These are phyloP conservation scores for Kwoniella mangroviensis DNA, from an alignment of 768 basidiomycete species.

Conservation along the genomic window DNA sequence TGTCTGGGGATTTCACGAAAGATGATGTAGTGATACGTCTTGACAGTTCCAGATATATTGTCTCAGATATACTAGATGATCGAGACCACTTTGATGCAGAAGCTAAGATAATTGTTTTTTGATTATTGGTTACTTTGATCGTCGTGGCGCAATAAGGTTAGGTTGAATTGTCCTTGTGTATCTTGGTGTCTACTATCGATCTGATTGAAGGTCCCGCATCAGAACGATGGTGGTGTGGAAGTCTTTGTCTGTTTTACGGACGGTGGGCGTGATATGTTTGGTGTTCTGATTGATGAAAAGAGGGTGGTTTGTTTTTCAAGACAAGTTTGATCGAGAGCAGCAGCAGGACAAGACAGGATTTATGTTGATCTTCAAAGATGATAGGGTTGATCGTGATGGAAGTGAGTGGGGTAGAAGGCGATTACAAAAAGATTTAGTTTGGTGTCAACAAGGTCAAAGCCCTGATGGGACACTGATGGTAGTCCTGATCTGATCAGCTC, in stretches of 20 bases:
- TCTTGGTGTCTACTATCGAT: background rate
- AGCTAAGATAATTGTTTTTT: background rate
- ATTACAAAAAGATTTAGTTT: background rate
- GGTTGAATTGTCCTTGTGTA: conserved; percentile 8
- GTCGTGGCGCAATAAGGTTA: conserved; percentile 7
- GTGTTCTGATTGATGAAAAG: too few relatives aligned
- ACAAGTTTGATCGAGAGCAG: too few relatives aligned
- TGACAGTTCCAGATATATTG: background rate
- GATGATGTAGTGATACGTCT: background rate
- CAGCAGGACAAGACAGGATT: background rate
- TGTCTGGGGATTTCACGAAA: too few relatives aligned
- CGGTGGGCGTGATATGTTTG: too few relatives aligned
- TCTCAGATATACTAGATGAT: background rate
- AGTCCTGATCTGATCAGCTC: too few relatives aligned
- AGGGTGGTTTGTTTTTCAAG: too few relatives aligned
- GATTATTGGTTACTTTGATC: background rate
- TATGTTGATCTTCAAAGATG: background rate
- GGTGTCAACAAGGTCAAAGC: background rate
- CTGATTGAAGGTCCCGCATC: background rate
- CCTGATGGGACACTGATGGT: background rate
- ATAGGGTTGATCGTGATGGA: background rate
- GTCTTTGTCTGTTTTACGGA: too few relatives aligned
- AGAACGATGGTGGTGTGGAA: too few relatives aligned
- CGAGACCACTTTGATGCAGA: background rate
- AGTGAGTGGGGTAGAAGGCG: background rate